These are phyloP conservation scores for Pugionium cornutum DNA, from an alignment of 345 rosid species.

Conservation along the genomic window DNA sequence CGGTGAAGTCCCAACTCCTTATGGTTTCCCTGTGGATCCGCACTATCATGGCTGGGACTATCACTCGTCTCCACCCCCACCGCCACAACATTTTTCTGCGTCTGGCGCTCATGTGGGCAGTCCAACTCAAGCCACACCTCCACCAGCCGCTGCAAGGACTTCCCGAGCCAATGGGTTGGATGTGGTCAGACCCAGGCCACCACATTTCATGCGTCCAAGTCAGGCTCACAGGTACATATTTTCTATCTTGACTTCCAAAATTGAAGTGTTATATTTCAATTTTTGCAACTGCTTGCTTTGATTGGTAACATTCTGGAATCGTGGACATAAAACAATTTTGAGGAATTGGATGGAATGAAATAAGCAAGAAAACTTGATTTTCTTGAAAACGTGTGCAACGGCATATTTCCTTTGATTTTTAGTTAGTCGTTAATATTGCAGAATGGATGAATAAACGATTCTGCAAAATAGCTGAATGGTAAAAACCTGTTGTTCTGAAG, in stretches of 20 bases:
- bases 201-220: conserved; percentile 74
- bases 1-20: conserved; percentile 69
- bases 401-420: background rate
- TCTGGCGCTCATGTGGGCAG: conserved; percentile 53
- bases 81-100: conserved; percentile 59
- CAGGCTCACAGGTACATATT: conserved; percentile 75
- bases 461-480: background rate
- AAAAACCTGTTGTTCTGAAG: too few relatives aligned
- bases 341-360: background rate
- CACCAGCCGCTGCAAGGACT: conserved; percentile 58
- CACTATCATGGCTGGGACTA: conserved; percentile 57
- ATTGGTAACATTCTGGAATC: background rate
- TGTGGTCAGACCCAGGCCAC: conserved; percentile 56
- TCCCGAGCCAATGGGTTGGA: conserved; percentile 58
- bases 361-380: background rate
- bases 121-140: conserved; percentile 63
- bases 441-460: background rate
- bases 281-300: background rate
- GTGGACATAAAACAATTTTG: background rate
- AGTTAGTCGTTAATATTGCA: background rate
- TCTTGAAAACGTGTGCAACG: conserved; percentile 2
- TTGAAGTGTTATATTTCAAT: background rate
- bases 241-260: conserved; percentile 12
- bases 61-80: conserved; percentile 43
- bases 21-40: conserved; percentile 75